These are phyloP conservation scores for Yamadazyma sp. DNA, from an alignment of 1,139 yeast genomes.

Conservation along the genomic window DNA sequence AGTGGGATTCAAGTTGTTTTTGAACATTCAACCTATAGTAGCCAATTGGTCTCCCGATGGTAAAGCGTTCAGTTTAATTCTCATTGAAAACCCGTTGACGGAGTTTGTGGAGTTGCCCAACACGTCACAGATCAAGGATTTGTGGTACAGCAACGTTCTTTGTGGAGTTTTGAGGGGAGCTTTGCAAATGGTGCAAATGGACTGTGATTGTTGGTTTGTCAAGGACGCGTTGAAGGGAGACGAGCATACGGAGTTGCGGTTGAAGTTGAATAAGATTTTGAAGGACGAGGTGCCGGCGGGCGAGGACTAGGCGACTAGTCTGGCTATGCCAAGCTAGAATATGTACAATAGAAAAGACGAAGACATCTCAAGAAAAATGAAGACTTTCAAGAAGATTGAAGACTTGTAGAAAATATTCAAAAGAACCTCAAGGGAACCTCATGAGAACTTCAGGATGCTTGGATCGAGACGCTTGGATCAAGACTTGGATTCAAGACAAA, in stretches of 20 bases:
- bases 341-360: too few relatives aligned
- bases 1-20: slow-evolving; percentile 85
- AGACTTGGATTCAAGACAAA: too few relatives aligned
- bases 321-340: too few relatives aligned
- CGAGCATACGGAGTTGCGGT: slow-evolving; percentile 72
- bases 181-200: slow-evolving; percentile 92
- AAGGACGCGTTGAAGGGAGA: slow-evolving; percentile 85
- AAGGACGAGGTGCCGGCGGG: slow-evolving; percentile 98
- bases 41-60: slow-evolving; percentile 78
- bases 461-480: too few relatives aligned
- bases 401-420: too few relatives aligned
- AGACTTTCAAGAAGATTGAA: too few relatives aligned
- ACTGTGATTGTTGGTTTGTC: slow-evolving; percentile 79
- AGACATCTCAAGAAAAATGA: too few relatives aligned
- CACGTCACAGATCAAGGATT: slow-evolving; percentile 63
- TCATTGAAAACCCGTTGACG: slow-evolving; percentile 86
- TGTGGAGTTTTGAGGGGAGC: slow-evolving; percentile 93
- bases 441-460: too few relatives aligned
- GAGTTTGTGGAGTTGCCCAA: slow-evolving; percentile 95
- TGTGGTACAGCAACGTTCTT: slow-evolving; percentile 90
- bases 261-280: slow-evolving; percentile 68
- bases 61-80: slow-evolving; percentile 68
- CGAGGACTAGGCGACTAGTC: slow-evolving; percentile 66
- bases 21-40: slow-evolving; percentile 76
- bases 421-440: too few relatives aligned